Evolutionary conservation across 1,284 basidiomycete species (phyloP).

Genomic region (Tilletia setariae): DNA sequence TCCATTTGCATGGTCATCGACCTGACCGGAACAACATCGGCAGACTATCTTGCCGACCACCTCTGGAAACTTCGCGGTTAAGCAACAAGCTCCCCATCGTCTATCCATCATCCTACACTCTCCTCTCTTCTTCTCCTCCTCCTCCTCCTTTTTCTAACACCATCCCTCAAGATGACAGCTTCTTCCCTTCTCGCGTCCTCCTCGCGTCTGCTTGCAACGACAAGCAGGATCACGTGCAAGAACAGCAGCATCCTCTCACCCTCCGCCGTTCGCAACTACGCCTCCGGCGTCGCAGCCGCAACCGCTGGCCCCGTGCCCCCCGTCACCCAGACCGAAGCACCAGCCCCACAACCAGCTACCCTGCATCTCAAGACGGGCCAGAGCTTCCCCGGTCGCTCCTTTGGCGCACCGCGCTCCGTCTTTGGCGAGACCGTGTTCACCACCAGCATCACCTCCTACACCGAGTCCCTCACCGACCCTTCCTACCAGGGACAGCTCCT

Average conservation of each 20-base stretch:
- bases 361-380: constrained; percentile 92
- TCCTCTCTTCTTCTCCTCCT: background rate
- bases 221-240: constrained; percentile 16
- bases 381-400: constrained; percentile 81
- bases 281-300: constrained; percentile 18
- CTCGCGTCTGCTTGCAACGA: constrained; percentile 20
- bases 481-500: constrained; percentile 97
- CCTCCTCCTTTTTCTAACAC: background rate
- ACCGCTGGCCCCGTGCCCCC: constrained; percentile 8
- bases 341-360: constrained; percentile 65
- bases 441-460: constrained; percentile 97
- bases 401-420: constrained; percentile 80
- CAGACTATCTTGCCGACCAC: constrained; percentile 12
- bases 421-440: constrained; percentile 99
- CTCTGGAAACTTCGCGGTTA: constrained; percentile 14
- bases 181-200: background rate
- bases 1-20: constrained; percentile 43
- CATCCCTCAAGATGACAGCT: constrained; percentile 3
- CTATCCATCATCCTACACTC: constrained; percentile 20
- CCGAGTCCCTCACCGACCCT: constrained; percentile 98
- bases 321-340: constrained; percentile 45
- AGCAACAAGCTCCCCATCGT: background rate
- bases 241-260: background rate
- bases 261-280: constrained; percentile 19
- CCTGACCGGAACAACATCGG: constrained; percentile 54